Percentiles rank a stretch among this genome's conserved stretches.
phyloP scores from a whole-genome alignment of 2,329 filamentous ascomycete genomes.

The Epichloe gansuensis region DNA sequence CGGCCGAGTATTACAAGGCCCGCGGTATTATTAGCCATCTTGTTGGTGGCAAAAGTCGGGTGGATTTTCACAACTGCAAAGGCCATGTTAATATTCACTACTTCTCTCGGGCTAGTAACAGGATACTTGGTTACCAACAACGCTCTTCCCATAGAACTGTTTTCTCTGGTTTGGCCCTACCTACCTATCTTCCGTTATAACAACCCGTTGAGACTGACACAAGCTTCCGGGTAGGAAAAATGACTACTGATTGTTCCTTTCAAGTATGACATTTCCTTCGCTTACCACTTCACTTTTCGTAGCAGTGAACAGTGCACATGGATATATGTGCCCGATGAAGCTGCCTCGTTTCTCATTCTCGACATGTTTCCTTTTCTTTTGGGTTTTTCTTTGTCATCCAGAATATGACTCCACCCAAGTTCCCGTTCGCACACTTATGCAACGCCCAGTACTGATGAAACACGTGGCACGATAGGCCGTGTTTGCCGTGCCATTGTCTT shows the following conservation, averaged over 20 bases:
- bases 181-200: conserved; percentile 1
- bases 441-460: conserved; percentile 20
- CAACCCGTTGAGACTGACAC: background rate
- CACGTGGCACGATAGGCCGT: conserved; percentile 51
- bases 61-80: conserved; percentile 19
- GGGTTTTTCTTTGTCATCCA: background rate
- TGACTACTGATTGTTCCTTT: conserved; percentile 33
- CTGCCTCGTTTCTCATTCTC: background rate
- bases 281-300: background rate
- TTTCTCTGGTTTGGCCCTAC: background rate
- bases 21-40: background rate
- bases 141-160: conserved; percentile 9
- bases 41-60: background rate
- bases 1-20: background rate
- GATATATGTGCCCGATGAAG: background rate
- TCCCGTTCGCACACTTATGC: background rate
- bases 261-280: conserved; percentile 23
- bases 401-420: conserved; percentile 7
- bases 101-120: conserved; percentile 17
- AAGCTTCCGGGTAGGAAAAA: conserved; percentile 16
- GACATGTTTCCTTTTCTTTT: background rate
- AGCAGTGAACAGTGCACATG: background rate
- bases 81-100: conserved; percentile 10
- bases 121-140: conserved; percentile 18
- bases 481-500: conserved; percentile 89